Evolutionary conservation across 2,329 filamentous ascomycete genomes (phyloP).

Genomic region (Fusarium xyrophilum): DNA sequence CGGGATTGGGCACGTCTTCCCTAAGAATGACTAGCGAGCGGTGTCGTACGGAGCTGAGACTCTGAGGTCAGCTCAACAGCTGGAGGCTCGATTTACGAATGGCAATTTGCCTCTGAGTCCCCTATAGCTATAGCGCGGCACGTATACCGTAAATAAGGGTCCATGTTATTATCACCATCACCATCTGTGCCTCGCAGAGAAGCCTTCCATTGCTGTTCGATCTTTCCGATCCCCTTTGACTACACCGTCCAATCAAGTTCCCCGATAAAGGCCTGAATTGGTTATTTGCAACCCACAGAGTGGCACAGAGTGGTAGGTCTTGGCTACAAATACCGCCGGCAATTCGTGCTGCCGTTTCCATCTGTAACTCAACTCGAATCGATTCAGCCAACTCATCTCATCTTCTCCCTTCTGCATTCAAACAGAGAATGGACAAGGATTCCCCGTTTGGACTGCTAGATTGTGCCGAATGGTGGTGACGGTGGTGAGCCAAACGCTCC

Average conservation of each 20-base stretch:
- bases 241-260: constrained; percentile 7
- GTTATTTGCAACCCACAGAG: background rate
- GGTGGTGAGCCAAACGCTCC: constrained; percentile 29
- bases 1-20: constrained; percentile 4
- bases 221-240: constrained; percentile 12
- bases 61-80: background rate
- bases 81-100: background rate
- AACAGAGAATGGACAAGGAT: constrained; percentile 4
- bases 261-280: constrained; percentile 8
- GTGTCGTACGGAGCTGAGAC: background rate
- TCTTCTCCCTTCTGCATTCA: background rate
- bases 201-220: constrained; percentile 32
- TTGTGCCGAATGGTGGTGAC: constrained; percentile 32
- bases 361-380: background rate
- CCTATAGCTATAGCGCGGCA: constrained; percentile 7
- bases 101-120: background rate
- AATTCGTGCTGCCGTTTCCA: constrained; percentile 9
- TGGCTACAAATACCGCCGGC: background rate
- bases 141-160: constrained; percentile 10
- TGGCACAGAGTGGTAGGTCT: background rate
- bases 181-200: constrained; percentile 30
- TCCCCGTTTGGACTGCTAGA: constrained; percentile 24
- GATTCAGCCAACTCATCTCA: background rate
- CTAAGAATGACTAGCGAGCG: constrained; percentile 1
- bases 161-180: background rate